Base-by-base conservation (phyloP, 164 flowering plant genomes). In the Stephania japonica region DNA sequence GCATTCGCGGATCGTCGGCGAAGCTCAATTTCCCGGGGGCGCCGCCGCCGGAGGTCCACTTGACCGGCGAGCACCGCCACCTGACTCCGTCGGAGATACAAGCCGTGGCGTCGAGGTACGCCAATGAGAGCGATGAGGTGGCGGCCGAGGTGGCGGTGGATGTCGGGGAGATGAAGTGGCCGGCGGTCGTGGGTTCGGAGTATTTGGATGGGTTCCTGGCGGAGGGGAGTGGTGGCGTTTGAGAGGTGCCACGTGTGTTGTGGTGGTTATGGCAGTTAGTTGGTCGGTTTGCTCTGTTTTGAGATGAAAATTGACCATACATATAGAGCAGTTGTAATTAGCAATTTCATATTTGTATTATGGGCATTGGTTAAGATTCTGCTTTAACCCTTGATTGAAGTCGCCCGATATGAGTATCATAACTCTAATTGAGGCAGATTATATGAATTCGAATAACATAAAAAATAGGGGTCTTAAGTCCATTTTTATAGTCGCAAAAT, bases 21-120 rank as follows among this genome's bases (percentile, higher is more conserved):
- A 73, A 53, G 69, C 71, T 86, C 61, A 84, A 86, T 67, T 86
- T 86, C 44, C 89, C 87, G 7, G 73, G 18, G 2, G 70, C 53
- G 7, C 79, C 80, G 26, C 86, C 85, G 43, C 75, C 79, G 1
- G 81, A 82, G 38, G 81, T 83, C 41, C 77, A 79, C 0, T 64
- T 49, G 0, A 72, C 76, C 6, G 4, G 42, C 16, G 8, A 12
- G 42, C n/a, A 61, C 3, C 9, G 1, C 25, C 18, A 65, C 3
- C 38, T 84, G 21, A 72, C 81, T 14, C 81, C 80, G 27, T 5
- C 77, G 8, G 77, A 86, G 73, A 84, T 84, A 44, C 84, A 80
- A 72, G 78, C 69, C 11, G 76, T 67, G 1, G 87, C 89, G 0
- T 67, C 81, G 5, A 70, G 70, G 72, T 82, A 80, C 68, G 87